Evolutionary conservation across 176 grass and related monocot species (phyloP), one percentile per base, ranked within the genome.

Genomic region (Musa troglodytarum): DNA sequence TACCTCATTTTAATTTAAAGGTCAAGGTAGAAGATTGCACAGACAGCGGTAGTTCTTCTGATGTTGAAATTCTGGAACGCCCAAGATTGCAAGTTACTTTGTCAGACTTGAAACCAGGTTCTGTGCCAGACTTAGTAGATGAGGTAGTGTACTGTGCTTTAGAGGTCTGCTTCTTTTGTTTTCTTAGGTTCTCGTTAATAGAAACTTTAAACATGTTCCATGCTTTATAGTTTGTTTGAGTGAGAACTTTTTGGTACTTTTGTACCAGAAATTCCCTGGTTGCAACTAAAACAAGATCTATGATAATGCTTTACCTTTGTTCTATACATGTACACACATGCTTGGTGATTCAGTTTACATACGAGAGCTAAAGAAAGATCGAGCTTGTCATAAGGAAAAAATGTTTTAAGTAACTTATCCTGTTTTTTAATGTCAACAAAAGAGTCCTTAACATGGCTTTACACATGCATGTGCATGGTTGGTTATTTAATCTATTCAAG

Each of bases 1-100:
- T n/a, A 70, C 49, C 19, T 50, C 1, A 70, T 20, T 26, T 24
- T n/a, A 8, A 57, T 56, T 28, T 34, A 9, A 49, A 96, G 93
- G 93, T 96, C 57, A 92, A 96, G 75, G 11, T 82, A 53, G 89
- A 96, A 92, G 82, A 89, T 59, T 58, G 49, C 8, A 54, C 15
- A 0, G 89, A 90, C 67, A 59, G 66, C 50, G 70, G 70, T 11
- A 54, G 20, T 3, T n/a, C 62, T 11, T 24, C 74, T 10, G 52
- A 67, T 59, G 59, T 25, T 69, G 78, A 80, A 51, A 73, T 80
- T 73, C 14, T 80, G 16, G 55, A 73, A 73, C 68, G 64, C 19
- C 55, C n/a, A 15, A 16, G 69, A 22, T 2, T 66, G 12, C 81
- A 55, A 15, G 64, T 64, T 52, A 71, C 71, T 21, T 74, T 43